A percentile compares a stretch with the other conserved stretches of the same genome.
Conservation (phyloP, 2,329 filamentous ascomycete species). For the Pseudomassariella vexata region DNA sequence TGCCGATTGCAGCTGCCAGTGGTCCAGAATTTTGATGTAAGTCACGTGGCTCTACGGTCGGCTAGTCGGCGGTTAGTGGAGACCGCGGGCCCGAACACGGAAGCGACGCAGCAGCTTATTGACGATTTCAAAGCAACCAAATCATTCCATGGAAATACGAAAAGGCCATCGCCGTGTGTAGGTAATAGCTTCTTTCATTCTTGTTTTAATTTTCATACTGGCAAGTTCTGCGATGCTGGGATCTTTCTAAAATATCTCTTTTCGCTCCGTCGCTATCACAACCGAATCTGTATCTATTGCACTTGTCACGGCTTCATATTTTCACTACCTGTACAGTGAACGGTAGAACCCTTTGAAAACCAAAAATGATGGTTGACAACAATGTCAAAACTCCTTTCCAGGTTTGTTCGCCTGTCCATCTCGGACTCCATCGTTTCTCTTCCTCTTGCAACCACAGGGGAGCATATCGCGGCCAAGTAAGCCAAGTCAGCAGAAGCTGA, state of each 20-base stretch:
- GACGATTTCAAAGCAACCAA: slow-evolving; percentile 33
- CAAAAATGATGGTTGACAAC: slow-evolving; percentile 21
- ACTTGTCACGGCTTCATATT: slow-evolving; percentile 18
- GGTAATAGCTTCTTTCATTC: too few species aligned
- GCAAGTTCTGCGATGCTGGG: too few species aligned
- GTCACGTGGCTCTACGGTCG: slow-evolving; percentile 6
- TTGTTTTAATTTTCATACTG: too few species aligned
- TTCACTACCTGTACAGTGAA: slow-evolving; percentile 15
- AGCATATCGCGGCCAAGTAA: too few species aligned
- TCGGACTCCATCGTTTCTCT: neutral
- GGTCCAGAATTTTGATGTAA: slow-evolving; percentile 4
- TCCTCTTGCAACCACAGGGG: neutral
- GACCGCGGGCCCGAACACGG: too few species aligned
- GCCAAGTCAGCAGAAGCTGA: too few species aligned
- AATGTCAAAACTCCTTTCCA: slow-evolving; percentile 27
- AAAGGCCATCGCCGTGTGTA: too few species aligned
- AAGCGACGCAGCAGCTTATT: too few species aligned
- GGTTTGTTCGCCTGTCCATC: slow-evolving; percentile 22
- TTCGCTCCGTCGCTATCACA: slow-evolving; percentile 16
- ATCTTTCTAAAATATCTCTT: slow-evolving; percentile 17
- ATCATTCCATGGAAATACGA: slow-evolving; percentile 4
- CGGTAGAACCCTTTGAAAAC: too few species aligned
- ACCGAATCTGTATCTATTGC: slow-evolving; percentile 15
- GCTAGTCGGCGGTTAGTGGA: slow-evolving; percentile 3
- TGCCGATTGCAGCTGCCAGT: too few species aligned